A percentile compares a stretch with the other conserved stretches of the same genome.
Conservation (phyloP, 1,284 basidiomycete genomes). For the Erythrobasidium hasegawianum region DNA sequence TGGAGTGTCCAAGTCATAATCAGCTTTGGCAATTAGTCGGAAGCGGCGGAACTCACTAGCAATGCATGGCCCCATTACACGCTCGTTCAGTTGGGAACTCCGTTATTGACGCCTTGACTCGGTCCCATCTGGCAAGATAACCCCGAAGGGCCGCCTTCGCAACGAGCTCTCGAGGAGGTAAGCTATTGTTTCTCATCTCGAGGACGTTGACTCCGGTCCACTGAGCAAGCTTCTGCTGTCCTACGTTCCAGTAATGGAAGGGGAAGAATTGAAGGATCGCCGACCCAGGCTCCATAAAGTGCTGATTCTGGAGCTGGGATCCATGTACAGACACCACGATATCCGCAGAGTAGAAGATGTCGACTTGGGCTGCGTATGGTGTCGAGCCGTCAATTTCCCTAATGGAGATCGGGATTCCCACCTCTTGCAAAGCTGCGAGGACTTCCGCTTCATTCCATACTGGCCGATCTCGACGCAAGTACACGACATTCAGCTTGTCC, state of each 20-base stretch:
- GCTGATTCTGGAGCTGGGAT: neutral
- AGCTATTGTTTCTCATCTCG: too few relatives aligned
- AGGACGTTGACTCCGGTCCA: too few relatives aligned
- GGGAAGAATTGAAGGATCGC: neutral
- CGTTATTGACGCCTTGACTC: too few relatives aligned
- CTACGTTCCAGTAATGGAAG: neutral
- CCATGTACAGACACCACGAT: constrained; percentile 9
- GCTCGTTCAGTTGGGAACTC: too few relatives aligned
- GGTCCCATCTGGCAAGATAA: too few relatives aligned
- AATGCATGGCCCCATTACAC: too few relatives aligned
- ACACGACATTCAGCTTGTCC: constrained; percentile 1
- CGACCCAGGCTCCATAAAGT: neutral
- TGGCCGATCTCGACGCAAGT: constrained; percentile 6
- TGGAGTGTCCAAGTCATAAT: neutral
- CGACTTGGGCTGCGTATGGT: neutral
- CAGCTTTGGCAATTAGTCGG: neutral
- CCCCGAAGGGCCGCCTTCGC: too few relatives aligned
- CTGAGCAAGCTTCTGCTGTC: too few relatives aligned
- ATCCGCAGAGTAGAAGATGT: constrained; percentile 2
- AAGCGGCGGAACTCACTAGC: neutral
- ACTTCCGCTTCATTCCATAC: constrained; percentile 5
- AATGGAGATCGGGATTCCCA: neutral
- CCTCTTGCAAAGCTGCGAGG: neutral
- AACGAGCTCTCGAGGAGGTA: too few relatives aligned
- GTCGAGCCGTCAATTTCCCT: neutral